Base-by-base conservation (phyloP, 108 stramenopile genomes). In the Pseudonitzschia multiseries region DNA sequence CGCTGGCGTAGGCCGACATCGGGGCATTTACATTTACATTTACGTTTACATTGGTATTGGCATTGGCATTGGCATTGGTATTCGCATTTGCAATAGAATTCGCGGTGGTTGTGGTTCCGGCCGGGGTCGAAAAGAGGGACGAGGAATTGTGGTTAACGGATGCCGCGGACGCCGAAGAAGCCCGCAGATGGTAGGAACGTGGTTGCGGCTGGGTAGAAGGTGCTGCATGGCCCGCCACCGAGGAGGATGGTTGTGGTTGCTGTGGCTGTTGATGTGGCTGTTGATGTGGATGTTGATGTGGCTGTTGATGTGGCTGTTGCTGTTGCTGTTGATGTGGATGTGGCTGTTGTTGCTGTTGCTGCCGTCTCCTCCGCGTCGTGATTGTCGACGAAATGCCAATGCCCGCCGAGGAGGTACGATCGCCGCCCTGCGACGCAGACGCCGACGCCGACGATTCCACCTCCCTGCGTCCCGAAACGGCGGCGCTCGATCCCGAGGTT, bases 121-220 rank as follows among this genome's bases (percentile, higher is more conserved):
- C 69, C 33, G 56, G 26, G 53, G 69, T 40, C 24, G 62, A 40
- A 63, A 40, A 42, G 62, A 63, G 40, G 4, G 1, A 4, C 32
- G 57, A 13, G 8, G 53, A 21, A 54, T 54, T 26, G 24, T 21
- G 53, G 26, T 21, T 54, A 5, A 6, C 53, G 8, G 24, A 36
- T 2, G 6, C 53, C 21, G 53, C 21, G 8, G 53, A 26, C 8
- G 26, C 8, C 24, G 24, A 5, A 8, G 53, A 26, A 5, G 53
- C 26, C 24, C 26, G 26, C 4, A 8, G 53, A 36, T 36, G 36
- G 36, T 36, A 36, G 36, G 36, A n/a, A n/a, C n/a, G n/a, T n/a
- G n/a, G 36, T 6, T 6, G 2, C 36, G 36, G 36, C 36, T 36
- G 36, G 36, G 36, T 6, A 36, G 36, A 36, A 36, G 36, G 6